These are phyloP conservation scores for Tolypocladium endophyticum DNA, from an alignment of 2,329 filamentous ascomycete species.

Conservation along the genomic window DNA sequence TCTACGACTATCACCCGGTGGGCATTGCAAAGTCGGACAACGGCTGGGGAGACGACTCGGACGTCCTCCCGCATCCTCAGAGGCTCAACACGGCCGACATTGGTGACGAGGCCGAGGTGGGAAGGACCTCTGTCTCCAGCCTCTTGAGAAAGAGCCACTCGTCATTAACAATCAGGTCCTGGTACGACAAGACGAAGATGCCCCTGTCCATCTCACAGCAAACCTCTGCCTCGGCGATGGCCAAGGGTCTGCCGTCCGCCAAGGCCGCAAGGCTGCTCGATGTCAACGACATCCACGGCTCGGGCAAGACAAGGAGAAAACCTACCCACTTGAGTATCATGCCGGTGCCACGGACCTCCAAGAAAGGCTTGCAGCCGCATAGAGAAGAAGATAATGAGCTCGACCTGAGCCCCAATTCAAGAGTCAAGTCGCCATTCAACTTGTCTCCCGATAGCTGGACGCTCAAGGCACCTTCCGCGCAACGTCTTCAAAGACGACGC, in stretches of 20 bases:
- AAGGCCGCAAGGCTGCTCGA: constrained; percentile 37
- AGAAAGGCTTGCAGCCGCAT: constrained; percentile 10
- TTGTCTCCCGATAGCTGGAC: constrained; percentile 19
- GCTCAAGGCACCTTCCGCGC: constrained; percentile 14
- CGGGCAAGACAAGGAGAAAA: constrained; percentile 25
- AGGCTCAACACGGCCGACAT: constrained; percentile 6
- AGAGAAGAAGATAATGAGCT: not conserved
- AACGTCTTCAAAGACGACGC: constrained; percentile 18
- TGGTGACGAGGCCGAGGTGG: constrained; percentile 9
- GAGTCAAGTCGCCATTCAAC: constrained; percentile 31
- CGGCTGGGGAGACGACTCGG: constrained; percentile 36
- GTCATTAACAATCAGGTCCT: constrained; percentile 43
- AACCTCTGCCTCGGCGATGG: constrained; percentile 48
- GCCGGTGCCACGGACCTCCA: constrained; percentile 18
- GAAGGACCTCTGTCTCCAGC: constrained; percentile 30
- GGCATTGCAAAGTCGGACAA: constrained; percentile 8
- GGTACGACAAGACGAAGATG: constrained; percentile 46
- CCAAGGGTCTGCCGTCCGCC: constrained; percentile 36
- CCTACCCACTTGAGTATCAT: constrained; percentile 35
- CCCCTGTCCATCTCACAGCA: constrained; percentile 49
- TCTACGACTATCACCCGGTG: constrained; percentile 11
- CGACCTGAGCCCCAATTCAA: constrained; percentile 25
- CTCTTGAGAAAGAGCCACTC: constrained; percentile 37
- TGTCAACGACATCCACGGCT: constrained; percentile 22
- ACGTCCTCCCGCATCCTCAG: constrained; percentile 26